Conservation (phyloP, 768 basidiomycete species). For the Fomitopsis serialis region DNA sequence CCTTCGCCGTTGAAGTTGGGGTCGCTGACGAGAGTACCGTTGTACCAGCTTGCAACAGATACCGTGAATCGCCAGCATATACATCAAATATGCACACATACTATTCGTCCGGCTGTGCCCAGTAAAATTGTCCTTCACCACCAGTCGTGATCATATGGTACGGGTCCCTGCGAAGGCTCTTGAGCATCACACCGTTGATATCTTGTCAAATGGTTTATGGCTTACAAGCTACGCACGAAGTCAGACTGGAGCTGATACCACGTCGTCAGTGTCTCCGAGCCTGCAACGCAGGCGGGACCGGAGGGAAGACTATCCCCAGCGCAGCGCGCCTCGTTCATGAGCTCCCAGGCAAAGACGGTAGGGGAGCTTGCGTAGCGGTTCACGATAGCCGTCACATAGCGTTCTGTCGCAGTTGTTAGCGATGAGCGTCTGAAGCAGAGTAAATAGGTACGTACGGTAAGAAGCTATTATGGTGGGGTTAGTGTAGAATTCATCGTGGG, state of each 20-base stretch:
- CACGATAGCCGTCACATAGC: slow-evolving; percentile 25
- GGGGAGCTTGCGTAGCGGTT: slow-evolving; percentile 25
- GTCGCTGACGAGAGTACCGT: slow-evolving; percentile 41
- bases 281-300: slow-evolving; percentile 43
- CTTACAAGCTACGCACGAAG: slow-evolving; percentile 46
- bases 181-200: too few relatives aligned
- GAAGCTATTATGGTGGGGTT: slow-evolving; percentile 21
- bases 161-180: slow-evolving; percentile 37
- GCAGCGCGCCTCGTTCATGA: slow-evolving; percentile 56
- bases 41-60: slow-evolving; percentile 27
- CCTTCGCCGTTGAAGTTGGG: slow-evolving; percentile 56
- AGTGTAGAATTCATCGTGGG: slow-evolving; percentile 28
- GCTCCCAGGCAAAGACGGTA: slow-evolving; percentile 28
- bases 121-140: slow-evolving; percentile 53
- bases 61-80: not conserved
- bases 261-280: slow-evolving; percentile 37
- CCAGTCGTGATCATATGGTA: slow-evolving; percentile 51
- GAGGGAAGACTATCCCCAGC: slow-evolving; percentile 42
- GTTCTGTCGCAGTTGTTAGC: slow-evolving; percentile 11
- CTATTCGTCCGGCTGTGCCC: slow-evolving; percentile 36
- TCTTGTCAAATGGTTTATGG: slow-evolving; percentile 3
- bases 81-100: slow-evolving; percentile 3
- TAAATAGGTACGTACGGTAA: slow-evolving; percentile 18
- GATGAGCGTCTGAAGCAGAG: not conserved
- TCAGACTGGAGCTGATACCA: slow-evolving; percentile 51